Evolutionary conservation across 163 green algal genomes (phyloP).

Genomic region (Chlamydomonas reinhardtii): DNA sequence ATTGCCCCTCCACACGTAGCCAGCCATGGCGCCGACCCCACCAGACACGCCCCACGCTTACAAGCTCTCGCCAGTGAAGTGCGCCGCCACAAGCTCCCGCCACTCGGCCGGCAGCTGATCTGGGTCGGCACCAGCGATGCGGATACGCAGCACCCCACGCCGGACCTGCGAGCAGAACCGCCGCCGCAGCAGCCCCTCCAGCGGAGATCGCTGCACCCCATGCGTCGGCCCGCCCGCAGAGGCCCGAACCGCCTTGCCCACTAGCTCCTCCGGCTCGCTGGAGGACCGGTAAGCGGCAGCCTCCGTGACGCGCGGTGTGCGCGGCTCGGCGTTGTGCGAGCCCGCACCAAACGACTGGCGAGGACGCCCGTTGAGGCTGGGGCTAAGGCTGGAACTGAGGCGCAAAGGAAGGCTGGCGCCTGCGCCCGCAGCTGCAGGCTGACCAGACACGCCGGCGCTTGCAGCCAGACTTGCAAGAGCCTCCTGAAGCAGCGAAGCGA

Average conservation of each 20-base stretch:
- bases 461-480: too few relatives aligned
- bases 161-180: neutral
- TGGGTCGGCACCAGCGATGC: constrained; percentile 4
- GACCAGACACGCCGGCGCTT: too few relatives aligned
- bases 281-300: too few relatives aligned
- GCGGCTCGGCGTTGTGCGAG: neutral
- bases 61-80: constrained; percentile 1
- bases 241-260: too few relatives aligned
- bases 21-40: neutral
- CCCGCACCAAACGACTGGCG: too few relatives aligned
- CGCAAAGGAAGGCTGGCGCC: neutral
- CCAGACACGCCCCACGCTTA: too few relatives aligned
- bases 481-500: neutral
- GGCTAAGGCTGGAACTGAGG: neutral
- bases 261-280: neutral
- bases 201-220: too few relatives aligned
- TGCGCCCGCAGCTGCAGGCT: too few relatives aligned
- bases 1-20: too few relatives aligned
- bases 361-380: too few relatives aligned
- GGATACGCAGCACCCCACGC: neutral
- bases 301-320: neutral
- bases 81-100: neutral
- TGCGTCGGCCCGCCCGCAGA: neutral
- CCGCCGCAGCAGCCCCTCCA: too few relatives aligned
- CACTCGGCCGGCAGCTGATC: constrained; percentile 26